Base-by-base conservation (phyloP, 352 stramenopile species). In the Pythium brachiatum region DNA sequence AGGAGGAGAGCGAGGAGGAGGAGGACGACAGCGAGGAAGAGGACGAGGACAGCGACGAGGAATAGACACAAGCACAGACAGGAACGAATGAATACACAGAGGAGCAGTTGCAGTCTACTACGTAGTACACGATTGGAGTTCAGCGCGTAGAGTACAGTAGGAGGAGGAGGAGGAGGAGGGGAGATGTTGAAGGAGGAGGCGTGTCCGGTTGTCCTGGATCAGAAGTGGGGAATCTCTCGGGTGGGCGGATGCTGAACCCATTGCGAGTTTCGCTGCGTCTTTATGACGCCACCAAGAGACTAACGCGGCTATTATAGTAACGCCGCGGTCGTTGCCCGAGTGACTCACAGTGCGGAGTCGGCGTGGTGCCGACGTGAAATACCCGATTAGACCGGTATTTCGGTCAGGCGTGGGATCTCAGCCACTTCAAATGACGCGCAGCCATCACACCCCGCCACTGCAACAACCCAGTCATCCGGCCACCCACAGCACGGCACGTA, bases 1-100 rank as follows among this genome's bases (percentile, higher is more conserved):
- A 89, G 16, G 75, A 83, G 9, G 75, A 86, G 2, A 77, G 86
- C 0, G 73, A 79, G 1, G 74, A 83, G 0, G 76, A 83, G 2
- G 70, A 73, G 0, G 70, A 81, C 20, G 71, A 80, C 0, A 69
- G 76, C 0, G 76, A 83, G 2, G 70, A 73, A 1, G 67, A 78
- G 1, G 70, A 76, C 11, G 5, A 18, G 0, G n/a, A n/a, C n/a
- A n/a, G n/a, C n/a, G 66, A 82, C 0, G 65, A 77, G 3, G 44
- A 62, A 12, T 47, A 67, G 36, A 67, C 29, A 2, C 25, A 62
- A 21, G 44, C 46, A 20, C 29, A n/a, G 47, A 26, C 25, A 63
- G 47, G 23, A 53, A 38, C 13, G 6, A n/a, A 2, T 46, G 27
- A 26, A 18, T n/a, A 8, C 8, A 56, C 9, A 31, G 23, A 39